These are phyloP conservation scores for Blastobotrys raffinosifermentans DNA, from an alignment of 1,139 yeast genomes.

Conservation along the genomic window DNA sequence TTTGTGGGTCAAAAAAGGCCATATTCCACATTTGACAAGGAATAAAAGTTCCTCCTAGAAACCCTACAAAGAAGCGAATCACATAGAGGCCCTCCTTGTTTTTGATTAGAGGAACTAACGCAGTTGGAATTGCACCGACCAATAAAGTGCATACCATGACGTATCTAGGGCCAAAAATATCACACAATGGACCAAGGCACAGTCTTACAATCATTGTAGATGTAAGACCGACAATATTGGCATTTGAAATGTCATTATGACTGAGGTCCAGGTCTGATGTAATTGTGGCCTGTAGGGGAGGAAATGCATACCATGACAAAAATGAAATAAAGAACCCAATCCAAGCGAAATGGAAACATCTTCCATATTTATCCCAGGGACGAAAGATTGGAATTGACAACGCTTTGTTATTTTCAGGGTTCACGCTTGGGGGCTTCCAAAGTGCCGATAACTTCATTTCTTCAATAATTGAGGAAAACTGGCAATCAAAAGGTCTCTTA, in stretches of 20 bases:
- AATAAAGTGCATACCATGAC: constrained; percentile 28
- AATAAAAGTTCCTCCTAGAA: constrained; percentile 32
- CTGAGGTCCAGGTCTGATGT: constrained; percentile 26
- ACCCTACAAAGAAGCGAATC: constrained; percentile 29
- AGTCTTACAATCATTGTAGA: constrained; percentile 33
- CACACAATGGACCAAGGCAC: constrained; percentile 31
- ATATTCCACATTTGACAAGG: constrained; percentile 35
- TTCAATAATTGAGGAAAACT: no score
- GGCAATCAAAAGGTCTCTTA: no score
- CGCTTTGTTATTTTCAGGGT: constrained; percentile 30
- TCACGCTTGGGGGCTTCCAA: constrained; percentile 27
- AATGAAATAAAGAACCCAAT: constrained; percentile 34
- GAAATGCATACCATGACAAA: constrained; percentile 36
- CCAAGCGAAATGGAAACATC: constrained; percentile 32
- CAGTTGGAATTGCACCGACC: constrained; percentile 33
- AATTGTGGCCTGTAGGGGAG: constrained; percentile 30
- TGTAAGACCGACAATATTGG: constrained; percentile 31
- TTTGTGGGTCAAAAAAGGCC: constrained; percentile 30
- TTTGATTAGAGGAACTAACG: constrained; percentile 29
- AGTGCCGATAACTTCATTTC: constrained; percentile 11
- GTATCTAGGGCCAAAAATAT: constrained; percentile 32
- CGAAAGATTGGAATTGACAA: constrained; percentile 28
- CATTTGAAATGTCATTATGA: constrained; percentile 28
- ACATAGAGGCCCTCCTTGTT: constrained; percentile 12
- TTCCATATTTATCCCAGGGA: constrained; percentile 26